Conservation (phyloP, 352 stramenopile species). For the Phytophthora citricola region DNA sequence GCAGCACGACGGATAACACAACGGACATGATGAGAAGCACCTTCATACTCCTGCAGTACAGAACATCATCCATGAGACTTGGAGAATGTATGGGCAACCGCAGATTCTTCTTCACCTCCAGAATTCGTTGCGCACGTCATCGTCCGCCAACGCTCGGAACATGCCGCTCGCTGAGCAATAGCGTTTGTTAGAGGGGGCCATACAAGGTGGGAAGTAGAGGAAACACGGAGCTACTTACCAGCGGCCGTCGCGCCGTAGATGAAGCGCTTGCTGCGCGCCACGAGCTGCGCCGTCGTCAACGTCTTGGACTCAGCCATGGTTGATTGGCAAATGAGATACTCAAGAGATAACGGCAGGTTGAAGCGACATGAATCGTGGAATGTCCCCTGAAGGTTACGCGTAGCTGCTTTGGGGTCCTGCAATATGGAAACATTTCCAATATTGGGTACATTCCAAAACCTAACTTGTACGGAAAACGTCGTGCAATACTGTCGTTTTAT, state of each 20-base stretch:
- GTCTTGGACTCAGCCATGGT: slow-evolving; percentile 12
- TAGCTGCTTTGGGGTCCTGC: background rate
- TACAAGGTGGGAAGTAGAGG: background rate
- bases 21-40: slow-evolving; percentile 56
- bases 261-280: slow-evolving; percentile 42
- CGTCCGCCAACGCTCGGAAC: slow-evolving; percentile 50
- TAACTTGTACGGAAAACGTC: too few relatives aligned
- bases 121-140: slow-evolving; percentile 56
- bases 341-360: slow-evolving; percentile 11
- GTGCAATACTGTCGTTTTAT: too few relatives aligned
- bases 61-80: slow-evolving; percentile 3
- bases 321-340: slow-evolving; percentile 17
- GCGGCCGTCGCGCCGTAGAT: slow-evolving; percentile 36
- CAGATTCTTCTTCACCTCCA: slow-evolving; percentile 34
- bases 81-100: slow-evolving; percentile 4
- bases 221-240: slow-evolving; percentile 22
- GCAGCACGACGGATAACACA: slow-evolving; percentile 59
- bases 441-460: too few relatives aligned
- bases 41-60: slow-evolving; percentile 49
- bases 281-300: slow-evolving; percentile 15
- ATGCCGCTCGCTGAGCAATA: slow-evolving; percentile 31
- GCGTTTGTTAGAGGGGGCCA: background rate
- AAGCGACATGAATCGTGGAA: slow-evolving; percentile 22
- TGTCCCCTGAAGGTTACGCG: background rate
- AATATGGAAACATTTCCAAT: too few relatives aligned